Evolutionary conservation across 2,329 filamentous ascomycete genomes (phyloP), one percentile per base, ranked within the genome.

Genomic region (Emmonsia crescens): DNA sequence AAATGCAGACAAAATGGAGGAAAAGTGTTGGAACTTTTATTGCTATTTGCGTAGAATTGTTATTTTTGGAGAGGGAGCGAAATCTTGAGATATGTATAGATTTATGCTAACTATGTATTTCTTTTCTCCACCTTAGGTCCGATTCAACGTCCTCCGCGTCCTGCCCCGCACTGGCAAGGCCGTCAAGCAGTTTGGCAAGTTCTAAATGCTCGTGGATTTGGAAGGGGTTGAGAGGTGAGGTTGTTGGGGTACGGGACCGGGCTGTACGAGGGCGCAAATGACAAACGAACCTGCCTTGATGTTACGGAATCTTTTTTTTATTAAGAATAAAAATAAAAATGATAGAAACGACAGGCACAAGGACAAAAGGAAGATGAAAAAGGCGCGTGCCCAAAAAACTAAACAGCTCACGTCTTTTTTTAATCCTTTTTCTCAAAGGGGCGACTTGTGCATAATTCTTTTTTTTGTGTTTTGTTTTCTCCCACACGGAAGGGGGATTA

Each of bases 91-190:
- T 33, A 16, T n/a, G 21, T 21, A 36, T 19, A 57, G 3, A 29
- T 54, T 38, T 29, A 48, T 49, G 59, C 49, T 49, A 55, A 59
- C 38, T 33, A 44, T 33, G 19, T 19, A 19, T 38, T 24, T 60
- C 52, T 61, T 42, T 61, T 2, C 56, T 57, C 44, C 64, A 60
- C 59, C 64, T 57, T 69, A 96, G 91, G 89, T 96, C 77, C 94
- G 94, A 78, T 99, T 99, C 90, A 99, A 99, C 85, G 92, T 96
- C 78, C 90, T 99, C 78, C 92, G 94, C 77, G 94, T 99, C 75
- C 89, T 97, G 75, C 93, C 93, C 82, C 88, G 92, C 83, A 96
- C 91, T 75, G 91, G 92, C 82, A 96, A 96, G 88, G 82, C 86
- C 74, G 91, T 96, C 80, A 99, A 99, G 91, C 81, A 87, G 80